These are phyloP conservation scores for Puccinia hordei DNA, from an alignment of 1,284 basidiomycete genomes.

Conservation along the genomic window DNA sequence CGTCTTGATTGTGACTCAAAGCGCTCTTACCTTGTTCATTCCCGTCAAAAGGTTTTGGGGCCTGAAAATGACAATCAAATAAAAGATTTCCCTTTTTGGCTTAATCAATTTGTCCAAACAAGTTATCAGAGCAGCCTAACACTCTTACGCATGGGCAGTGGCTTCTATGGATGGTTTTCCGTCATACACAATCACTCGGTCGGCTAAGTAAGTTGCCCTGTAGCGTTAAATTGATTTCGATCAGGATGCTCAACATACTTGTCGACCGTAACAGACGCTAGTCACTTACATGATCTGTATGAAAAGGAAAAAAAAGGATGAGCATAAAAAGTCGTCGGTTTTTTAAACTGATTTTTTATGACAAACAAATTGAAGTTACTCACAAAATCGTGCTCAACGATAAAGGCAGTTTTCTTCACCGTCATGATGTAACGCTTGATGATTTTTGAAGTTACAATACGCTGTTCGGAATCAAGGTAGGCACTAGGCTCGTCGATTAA, in stretches of 20 bases:
- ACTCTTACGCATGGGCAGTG: constrained; percentile 76
- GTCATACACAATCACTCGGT: constrained; percentile 93
- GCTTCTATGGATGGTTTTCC: constrained; percentile 79
- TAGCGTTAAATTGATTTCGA: constrained; percentile 63
- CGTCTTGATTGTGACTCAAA: neutral
- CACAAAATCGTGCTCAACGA: constrained; percentile 98
- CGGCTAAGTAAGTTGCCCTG: constrained; percentile 85
- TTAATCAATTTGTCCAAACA: constrained; percentile 51
- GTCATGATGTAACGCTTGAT: constrained; percentile 88
- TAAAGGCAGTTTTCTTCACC: constrained; percentile 91
- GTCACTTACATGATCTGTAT: constrained; percentile 48
- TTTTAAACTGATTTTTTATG: neutral
- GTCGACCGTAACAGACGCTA: neutral
- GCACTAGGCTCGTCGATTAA: constrained; percentile 68
- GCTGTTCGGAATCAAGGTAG: constrained; percentile 95
- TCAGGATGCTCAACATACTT: neutral
- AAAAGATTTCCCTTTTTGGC: neutral
- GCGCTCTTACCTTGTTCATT: constrained; percentile 69
- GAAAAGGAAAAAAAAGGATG: neutral
- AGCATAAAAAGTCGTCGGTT: neutral
- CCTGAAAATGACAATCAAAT: constrained; percentile 59
- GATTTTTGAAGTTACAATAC: constrained; percentile 93
- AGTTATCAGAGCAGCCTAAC: neutral
- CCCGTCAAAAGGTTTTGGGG: constrained; percentile 80
- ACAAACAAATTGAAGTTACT: neutral